Base-by-base conservation (phyloP, 1,139 yeast genomes). In the Magnusiomyces paraingens region DNA sequence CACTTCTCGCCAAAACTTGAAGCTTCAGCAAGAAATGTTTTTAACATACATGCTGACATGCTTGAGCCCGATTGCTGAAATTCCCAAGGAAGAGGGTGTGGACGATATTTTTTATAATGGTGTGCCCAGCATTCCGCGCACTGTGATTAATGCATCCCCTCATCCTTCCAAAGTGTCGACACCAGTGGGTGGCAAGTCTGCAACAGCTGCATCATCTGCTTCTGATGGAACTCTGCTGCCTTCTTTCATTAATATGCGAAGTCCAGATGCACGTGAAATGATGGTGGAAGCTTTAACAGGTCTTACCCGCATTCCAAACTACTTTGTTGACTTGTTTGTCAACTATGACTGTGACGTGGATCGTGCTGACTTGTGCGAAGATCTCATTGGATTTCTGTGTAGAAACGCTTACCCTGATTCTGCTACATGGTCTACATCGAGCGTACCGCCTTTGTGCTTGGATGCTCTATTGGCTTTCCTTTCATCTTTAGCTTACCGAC, bases 281-380 rank as follows among this genome's bases (percentile, higher is more conserved):
- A 76, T 94, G 62, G 78, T 91, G 45, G 99, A 94, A 67, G 83
- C 93, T 15, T 72, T 93, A 2, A 85, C 96, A 8, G 80, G 89
- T 49, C 71, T 93, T 51, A 80, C 89, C 3, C 80, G 96, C 57
- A 82, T 88, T 0, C 94, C 96, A 1, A 72, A 80, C 2, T 84
- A 89, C 57, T 90, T 91, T 68, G 81, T 91, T 12, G 79, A 82
- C 50, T 70, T 90, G 44, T 93, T 86, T 66, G 83, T 87, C 53
- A 85, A 84, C 56, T 94, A 83, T 66, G 99, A 94, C 69, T 93
- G 98, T 70, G 94, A 90, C 65, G 84, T 90, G 60, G 95, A 90
- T 59, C 80, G 94, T 60, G 78, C 86, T 1, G 97, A 94, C 67
- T 71, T 94, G 56, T 78, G 95, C n/a, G 79, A 78, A 22, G 80